Conservation (phyloP, 345 rosid genomes). For the Carallia pectinifolia region DNA sequence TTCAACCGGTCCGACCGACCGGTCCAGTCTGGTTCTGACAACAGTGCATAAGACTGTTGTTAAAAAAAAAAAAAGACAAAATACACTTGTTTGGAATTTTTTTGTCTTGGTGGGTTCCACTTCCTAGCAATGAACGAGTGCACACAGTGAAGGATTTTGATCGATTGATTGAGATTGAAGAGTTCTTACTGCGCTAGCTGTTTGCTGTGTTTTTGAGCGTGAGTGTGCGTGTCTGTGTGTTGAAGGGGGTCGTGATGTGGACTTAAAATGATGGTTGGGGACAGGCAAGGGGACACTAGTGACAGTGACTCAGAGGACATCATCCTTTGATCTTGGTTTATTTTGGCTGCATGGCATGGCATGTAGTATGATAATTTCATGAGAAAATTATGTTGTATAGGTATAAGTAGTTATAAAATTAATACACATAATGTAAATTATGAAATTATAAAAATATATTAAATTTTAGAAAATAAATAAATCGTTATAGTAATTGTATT, state of each 20-base stretch:
- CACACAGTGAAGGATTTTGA: slow-evolving; percentile 5
- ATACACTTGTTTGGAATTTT: not conserved
- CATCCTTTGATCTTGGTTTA: not conserved
- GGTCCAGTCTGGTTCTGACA: too few relatives aligned
- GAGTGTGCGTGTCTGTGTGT: not conserved
- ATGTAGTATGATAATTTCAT: not conserved
- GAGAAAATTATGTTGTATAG: too few relatives aligned
- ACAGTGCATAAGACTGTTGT: too few relatives aligned
- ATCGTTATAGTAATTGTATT: too few relatives aligned
- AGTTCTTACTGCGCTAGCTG: slow-evolving; percentile 10
- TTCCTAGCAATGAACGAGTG: too few relatives aligned
- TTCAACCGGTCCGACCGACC: too few relatives aligned
- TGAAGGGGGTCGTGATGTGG: slow-evolving; percentile 31
- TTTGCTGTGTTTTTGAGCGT: not conserved
- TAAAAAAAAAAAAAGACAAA: not conserved
- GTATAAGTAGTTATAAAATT: too few relatives aligned
- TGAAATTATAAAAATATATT: too few relatives aligned
- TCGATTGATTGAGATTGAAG: slow-evolving; percentile 13
- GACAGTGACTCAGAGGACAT: slow-evolving; percentile 20
- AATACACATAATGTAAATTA: too few relatives aligned
- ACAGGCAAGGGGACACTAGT: slow-evolving; percentile 17
- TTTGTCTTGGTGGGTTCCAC: not conserved
- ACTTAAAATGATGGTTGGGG: slow-evolving; percentile 19
- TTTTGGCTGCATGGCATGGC: slow-evolving; percentile 1
- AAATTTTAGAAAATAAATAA: too few relatives aligned